These are phyloP conservation scores for Starmera caribaea DNA, from an alignment of 805 yeast genomes.

Conservation along the genomic window DNA sequence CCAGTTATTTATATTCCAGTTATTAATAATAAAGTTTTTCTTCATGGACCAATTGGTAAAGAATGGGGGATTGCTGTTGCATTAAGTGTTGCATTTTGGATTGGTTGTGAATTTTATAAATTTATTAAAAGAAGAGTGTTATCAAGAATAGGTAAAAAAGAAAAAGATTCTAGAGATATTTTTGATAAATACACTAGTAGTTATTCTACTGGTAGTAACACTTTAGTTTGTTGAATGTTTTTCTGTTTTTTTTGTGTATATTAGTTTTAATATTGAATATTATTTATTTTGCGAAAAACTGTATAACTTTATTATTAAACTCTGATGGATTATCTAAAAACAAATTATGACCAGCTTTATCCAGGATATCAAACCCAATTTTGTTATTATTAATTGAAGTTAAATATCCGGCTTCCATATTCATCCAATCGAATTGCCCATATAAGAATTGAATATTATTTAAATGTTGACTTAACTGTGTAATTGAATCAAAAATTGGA, in stretches of 20 bases:
- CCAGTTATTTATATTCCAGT: slow-evolving; percentile 85
- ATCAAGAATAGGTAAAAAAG: too few species aligned
- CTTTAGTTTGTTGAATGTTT: too few species aligned
- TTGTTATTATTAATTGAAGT: slow-evolving; percentile 17
- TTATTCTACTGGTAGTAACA: slow-evolving; percentile 38
- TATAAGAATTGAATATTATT: slow-evolving; percentile 29
- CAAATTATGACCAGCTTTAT: slow-evolving; percentile 65
- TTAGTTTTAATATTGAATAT: not conserved
- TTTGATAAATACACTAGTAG: slow-evolving; percentile 53
- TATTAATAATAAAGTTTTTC: slow-evolving; percentile 67
- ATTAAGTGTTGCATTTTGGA: slow-evolving; percentile 44
- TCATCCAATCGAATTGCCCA: slow-evolving; percentile 74
- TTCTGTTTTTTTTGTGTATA: not conserved
- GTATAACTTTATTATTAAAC: slow-evolving; percentile 39
- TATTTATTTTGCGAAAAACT: slow-evolving; percentile 10
- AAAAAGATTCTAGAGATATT: slow-evolving; percentile 24
- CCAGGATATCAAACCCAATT: slow-evolving; percentile 22
- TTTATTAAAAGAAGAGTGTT: slow-evolving; percentile 39
- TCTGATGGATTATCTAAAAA: slow-evolving; percentile 54
- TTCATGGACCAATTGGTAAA: slow-evolving; percentile 60
- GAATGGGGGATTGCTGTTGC: slow-evolving; percentile 78
- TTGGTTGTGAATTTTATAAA: slow-evolving; percentile 61
- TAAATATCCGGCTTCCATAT: slow-evolving; percentile 38
- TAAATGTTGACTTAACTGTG: slow-evolving; percentile 28
- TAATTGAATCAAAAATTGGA: slow-evolving; percentile 55